Evolutionary conservation across 371 early-diverging fungal species (phyloP).

Genomic region (Rhizopus stolonifer): DNA sequence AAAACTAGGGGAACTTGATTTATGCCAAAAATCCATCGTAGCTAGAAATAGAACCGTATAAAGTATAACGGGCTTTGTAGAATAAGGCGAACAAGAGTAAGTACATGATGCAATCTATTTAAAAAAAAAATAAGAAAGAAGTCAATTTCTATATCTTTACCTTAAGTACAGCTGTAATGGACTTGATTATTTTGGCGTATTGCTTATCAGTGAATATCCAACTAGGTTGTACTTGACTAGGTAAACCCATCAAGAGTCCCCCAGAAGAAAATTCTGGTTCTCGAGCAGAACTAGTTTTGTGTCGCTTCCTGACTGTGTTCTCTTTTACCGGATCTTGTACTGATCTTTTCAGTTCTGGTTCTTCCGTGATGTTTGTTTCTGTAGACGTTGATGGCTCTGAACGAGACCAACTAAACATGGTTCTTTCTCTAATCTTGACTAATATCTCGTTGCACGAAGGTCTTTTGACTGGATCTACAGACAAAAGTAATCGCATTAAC

Average conservation of each 20-base stretch:
- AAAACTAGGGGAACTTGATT: conserved; percentile 22
- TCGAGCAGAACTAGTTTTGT: not conserved
- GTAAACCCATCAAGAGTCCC: conserved; percentile 11
- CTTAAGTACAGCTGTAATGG: conserved; percentile 32
- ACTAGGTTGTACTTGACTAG: conserved; percentile 1
- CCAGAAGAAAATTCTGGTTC: not conserved
- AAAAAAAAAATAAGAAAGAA: not conserved
- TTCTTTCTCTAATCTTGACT: conserved; percentile 17
- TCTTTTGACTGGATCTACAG: conserved; percentile 59
- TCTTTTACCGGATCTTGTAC: not conserved
- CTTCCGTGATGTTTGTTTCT: not conserved
- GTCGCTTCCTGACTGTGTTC: not conserved
- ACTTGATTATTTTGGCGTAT: conserved; percentile 19
- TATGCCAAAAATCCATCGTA: conserved; percentile 40
- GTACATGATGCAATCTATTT: conserved; percentile 43
- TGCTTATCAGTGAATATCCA: conserved; percentile 1
- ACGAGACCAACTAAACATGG: not conserved
- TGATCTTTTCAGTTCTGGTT: not conserved
- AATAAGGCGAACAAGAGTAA: conserved; percentile 45
- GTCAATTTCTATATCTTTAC: conserved; percentile 10
- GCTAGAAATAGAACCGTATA: conserved; percentile 44
- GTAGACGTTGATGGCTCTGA: too few relatives aligned
- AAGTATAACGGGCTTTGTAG: conserved; percentile 27
- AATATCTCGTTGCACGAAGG: conserved; percentile 68
- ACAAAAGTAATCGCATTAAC: conserved; percentile 59